Evolutionary conservation across 2,329 filamentous ascomycete species (phyloP).

Genomic region (Aphanocladium album): DNA sequence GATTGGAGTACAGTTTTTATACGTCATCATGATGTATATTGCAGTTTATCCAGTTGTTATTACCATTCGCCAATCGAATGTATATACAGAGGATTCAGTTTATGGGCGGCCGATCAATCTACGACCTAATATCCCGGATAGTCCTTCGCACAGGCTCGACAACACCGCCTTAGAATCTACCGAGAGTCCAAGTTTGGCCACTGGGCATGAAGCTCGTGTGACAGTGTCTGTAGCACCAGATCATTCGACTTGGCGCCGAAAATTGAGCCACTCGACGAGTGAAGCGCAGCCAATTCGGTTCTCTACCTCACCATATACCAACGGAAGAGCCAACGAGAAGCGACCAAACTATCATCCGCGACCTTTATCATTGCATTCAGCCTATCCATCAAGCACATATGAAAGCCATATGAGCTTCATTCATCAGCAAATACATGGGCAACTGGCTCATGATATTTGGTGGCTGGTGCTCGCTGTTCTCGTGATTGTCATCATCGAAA

Average conservation of each 20-base stretch:
- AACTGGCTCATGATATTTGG: constrained; percentile 64
- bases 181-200: not conserved
- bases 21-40: constrained; percentile 63
- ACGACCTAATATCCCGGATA: not conserved
- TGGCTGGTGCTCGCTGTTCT: constrained; percentile 57
- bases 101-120: constrained; percentile 37
- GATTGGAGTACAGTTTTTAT: constrained; percentile 55
- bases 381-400: not conserved
- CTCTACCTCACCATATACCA: not conserved
- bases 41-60: constrained; percentile 59
- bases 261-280: not conserved
- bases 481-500: constrained; percentile 56
- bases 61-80: constrained; percentile 63
- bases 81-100: constrained; percentile 65
- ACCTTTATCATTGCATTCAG: not conserved
- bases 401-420: constrained; percentile 43
- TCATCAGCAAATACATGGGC: constrained; percentile 55
- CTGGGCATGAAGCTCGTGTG: not conserved
- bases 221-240: not conserved
- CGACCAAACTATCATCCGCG: not conserved
- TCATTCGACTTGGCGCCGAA: not conserved
- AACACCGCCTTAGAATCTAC: not conserved
- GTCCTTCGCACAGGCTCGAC: not conserved
- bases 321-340: not conserved
- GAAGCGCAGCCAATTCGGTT: not conserved